Evolutionary conservation across 2,329 filamentous ascomycete species (phyloP).

Genomic region (Myrmaecium sp.): DNA sequence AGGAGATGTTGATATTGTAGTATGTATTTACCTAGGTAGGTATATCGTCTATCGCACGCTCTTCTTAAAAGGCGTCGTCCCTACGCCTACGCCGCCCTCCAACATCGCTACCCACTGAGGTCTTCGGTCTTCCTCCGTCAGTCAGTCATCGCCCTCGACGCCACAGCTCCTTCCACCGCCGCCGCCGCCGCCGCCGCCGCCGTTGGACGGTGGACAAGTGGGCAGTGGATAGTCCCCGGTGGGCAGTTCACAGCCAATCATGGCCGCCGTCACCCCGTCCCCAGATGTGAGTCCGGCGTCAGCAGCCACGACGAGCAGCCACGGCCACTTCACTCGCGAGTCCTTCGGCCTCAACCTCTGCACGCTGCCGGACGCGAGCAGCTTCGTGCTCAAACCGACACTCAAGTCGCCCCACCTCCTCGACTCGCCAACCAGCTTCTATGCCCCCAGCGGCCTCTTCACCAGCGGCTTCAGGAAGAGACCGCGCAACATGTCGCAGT

Average conservation of each 20-base stretch:
- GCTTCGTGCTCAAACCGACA: slow-evolving; percentile 20
- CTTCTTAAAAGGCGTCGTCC: slow-evolving; percentile 9
- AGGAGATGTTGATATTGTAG: too few species aligned
- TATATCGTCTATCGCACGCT: too few species aligned
- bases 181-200: background rate
- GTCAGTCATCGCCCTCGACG: slow-evolving; percentile 11
- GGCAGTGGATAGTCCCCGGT: background rate
- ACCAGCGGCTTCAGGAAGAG: slow-evolving; percentile 18
- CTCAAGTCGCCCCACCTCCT: slow-evolving; percentile 21
- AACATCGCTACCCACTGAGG: slow-evolving; percentile 4
- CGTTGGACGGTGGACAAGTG: background rate
- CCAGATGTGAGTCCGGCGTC: slow-evolving; percentile 26
- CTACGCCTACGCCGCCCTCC: slow-evolving; percentile 5
- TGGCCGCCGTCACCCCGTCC: slow-evolving; percentile 22
- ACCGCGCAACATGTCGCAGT: slow-evolving; percentile 26
- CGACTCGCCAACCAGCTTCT: slow-evolving; percentile 20
- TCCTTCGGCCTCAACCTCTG: slow-evolving; percentile 24
- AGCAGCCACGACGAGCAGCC: slow-evolving; percentile 18
- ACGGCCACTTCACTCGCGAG: slow-evolving; percentile 20
- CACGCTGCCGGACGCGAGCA: slow-evolving; percentile 19
- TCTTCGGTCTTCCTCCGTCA: slow-evolving; percentile 7
- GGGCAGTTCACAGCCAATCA: slow-evolving; percentile 15
- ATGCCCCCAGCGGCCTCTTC: slow-evolving; percentile 12
- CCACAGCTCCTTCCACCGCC: slow-evolving; percentile 10
- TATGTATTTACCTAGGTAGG: too few species aligned